Evolutionary conservation across 2,329 filamentous ascomycete genomes (phyloP).

Genomic region (Pseudogymnoascus sp.): DNA sequence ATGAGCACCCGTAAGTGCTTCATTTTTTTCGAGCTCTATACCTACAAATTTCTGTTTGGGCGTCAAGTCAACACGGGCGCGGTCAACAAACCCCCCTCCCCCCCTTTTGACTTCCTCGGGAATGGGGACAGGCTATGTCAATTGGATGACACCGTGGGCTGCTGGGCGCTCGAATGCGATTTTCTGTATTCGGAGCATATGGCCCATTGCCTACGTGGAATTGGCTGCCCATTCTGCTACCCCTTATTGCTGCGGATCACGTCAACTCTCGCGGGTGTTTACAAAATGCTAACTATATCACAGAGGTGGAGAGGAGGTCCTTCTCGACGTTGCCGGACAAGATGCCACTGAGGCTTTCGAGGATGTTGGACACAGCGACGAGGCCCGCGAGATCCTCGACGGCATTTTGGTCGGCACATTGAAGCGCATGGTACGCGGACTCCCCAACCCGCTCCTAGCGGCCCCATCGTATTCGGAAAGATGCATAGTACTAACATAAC

Average conservation of each 20-base stretch:
- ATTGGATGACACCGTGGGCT: neutral
- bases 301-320: constrained; percentile 96
- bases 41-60: neutral
- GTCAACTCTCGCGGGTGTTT: neutral
- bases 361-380: constrained; percentile 97
- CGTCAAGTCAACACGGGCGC: neutral
- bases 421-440: constrained; percentile 66
- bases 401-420: constrained; percentile 66
- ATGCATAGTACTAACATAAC: constrained; percentile 11
- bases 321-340: constrained; percentile 91
- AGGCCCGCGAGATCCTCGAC: constrained; percentile 89
- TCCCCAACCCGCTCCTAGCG: constrained; percentile 11
- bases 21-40: constrained; percentile 6
- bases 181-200: neutral
- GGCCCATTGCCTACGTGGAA: neutral
- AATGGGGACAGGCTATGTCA: neutral
- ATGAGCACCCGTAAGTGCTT: constrained; percentile 79
- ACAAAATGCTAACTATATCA: constrained; percentile 15
- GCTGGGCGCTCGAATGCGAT: no score
- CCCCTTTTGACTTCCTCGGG: neutral
- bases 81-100: neutral
- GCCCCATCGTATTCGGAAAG: constrained; percentile 8
- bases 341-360: constrained; percentile 98
- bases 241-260: neutral
- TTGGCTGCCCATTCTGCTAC: neutral